Percentiles rank a stretch among this genome's conserved stretches.
Conservation (phyloP, 192 early-diverging fungal species). For the Radiomyces spectabilis region DNA sequence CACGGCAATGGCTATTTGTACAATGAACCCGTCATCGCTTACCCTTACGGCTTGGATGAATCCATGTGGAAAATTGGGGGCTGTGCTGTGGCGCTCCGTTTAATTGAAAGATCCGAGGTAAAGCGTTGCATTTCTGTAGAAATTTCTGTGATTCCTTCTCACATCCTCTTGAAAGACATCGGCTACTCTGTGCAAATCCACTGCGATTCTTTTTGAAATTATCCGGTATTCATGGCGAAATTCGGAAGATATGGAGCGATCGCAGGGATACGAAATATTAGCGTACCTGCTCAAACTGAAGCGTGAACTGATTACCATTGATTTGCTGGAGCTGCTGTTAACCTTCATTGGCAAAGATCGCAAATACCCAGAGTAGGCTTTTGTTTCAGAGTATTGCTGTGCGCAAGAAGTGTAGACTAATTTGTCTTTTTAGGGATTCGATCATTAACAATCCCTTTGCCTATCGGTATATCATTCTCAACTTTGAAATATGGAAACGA, state of each 20-base stretch:
- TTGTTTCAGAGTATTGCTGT: not conserved
- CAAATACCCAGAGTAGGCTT: slow-evolving; percentile 39
- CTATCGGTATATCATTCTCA: slow-evolving; percentile 52
- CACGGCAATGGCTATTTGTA: slow-evolving; percentile 36
- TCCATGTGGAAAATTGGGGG: slow-evolving; percentile 69
- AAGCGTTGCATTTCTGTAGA: not conserved
- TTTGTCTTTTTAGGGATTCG: slow-evolving; percentile 39
- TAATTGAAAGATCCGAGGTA: slow-evolving; percentile 57
- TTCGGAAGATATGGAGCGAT: slow-evolving; percentile 64
- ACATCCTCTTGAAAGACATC: slow-evolving; percentile 28
- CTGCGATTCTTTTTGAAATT: slow-evolving; percentile 48
- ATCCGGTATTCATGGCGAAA: slow-evolving; percentile 61
- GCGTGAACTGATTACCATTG: slow-evolving; percentile 44
- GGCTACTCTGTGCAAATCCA: slow-evolving; percentile 39
- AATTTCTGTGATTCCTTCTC: no score
- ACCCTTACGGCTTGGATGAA: slow-evolving; percentile 52
- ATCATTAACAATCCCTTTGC: slow-evolving; percentile 58
- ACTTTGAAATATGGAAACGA: slow-evolving; percentile 63
- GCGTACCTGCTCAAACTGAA: slow-evolving; percentile 58
- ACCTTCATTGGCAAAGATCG: slow-evolving; percentile 55
- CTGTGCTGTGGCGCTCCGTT: slow-evolving; percentile 50
- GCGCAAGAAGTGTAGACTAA: not conserved
- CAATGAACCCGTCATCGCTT: slow-evolving; percentile 48
- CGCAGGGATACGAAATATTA: slow-evolving; percentile 59
- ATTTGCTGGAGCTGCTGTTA: slow-evolving; percentile 51